These are phyloP conservation scores for Hypoxylon crocopeplum DNA, from an alignment of 495 filamentous ascomycete species.

Conservation along the genomic window DNA sequence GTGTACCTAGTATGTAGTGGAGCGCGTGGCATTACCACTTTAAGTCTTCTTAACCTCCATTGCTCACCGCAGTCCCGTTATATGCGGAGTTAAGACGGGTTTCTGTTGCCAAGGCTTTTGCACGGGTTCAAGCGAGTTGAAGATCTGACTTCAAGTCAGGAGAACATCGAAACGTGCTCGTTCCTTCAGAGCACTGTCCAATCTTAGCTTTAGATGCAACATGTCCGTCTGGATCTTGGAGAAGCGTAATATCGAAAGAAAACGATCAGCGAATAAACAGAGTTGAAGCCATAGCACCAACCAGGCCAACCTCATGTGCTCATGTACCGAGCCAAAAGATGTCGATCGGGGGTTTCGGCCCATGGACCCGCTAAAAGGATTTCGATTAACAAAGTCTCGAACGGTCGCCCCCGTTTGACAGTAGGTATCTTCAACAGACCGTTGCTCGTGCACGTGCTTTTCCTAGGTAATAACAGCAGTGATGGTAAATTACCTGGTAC, in stretches of 20 bases:
- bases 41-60: no score
- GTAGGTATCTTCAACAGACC: background rate
- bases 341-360: constrained; percentile 38
- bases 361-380: constrained; percentile 32
- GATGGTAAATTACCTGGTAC: no score
- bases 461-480: no score
- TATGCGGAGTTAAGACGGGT: constrained; percentile 16
- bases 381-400: constrained; percentile 25
- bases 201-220: constrained; percentile 5
- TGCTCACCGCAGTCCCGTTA: no score
- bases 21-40: constrained; percentile 5
- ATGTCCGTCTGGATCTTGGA: constrained; percentile 22
- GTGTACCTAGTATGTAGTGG: constrained; percentile 6
- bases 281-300: constrained; percentile 3
- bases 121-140: background rate
- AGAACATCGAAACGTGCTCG: constrained; percentile 1
- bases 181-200: constrained; percentile 3
- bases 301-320: no score
- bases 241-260: no score
- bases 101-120: background rate
- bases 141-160: background rate
- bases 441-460: no score
- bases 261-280: background rate
- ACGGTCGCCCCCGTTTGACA: constrained; percentile 2
- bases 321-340: constrained; percentile 32